A percentile compares a stretch with the other conserved stretches of the same genome.
Evolutionary conservation across 139 green algal species (phyloP).

Genomic region (Haematococcus sp.): DNA sequence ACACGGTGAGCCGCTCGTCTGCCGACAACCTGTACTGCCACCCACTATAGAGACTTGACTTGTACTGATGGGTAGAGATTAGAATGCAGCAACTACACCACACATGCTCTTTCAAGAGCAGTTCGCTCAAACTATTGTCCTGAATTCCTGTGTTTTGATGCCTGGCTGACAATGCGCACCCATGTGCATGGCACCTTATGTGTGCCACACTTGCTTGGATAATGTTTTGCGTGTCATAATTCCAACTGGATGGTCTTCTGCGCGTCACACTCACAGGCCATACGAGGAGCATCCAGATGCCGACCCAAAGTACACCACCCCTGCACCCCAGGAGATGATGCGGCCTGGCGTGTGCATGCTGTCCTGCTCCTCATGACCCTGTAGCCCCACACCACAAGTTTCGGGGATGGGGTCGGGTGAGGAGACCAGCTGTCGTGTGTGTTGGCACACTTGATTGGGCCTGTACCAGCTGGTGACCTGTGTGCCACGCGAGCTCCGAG

Average conservation of each 20-base stretch:
- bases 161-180: not conserved
- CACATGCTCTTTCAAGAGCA: not conserved
- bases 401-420: too few species aligned
- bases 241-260: too few species aligned
- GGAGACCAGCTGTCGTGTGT: not conserved
- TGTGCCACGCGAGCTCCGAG: too few species aligned
- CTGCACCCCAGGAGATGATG: slow-evolving; percentile 53
- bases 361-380: slow-evolving; percentile 66
- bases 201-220: too few species aligned
- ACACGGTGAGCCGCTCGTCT: not conserved
- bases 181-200: not conserved
- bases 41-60: too few species aligned
- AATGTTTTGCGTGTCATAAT: too few species aligned
- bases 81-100: not conserved
- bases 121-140: not conserved
- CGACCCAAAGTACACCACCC: slow-evolving; percentile 46
- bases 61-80: not conserved
- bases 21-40: too few species aligned
- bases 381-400: too few species aligned
- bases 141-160: not conserved
- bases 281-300: slow-evolving; percentile 72
- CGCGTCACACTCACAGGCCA: slow-evolving; percentile 25
- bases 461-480: too few species aligned
- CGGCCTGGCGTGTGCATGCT: slow-evolving; percentile 74
- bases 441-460: too few species aligned